A percentile compares a stretch with the other conserved stretches of the same genome.
Conservation (phyloP, 768 basidiomycete genomes). For the Leccinum ochraceum region DNA sequence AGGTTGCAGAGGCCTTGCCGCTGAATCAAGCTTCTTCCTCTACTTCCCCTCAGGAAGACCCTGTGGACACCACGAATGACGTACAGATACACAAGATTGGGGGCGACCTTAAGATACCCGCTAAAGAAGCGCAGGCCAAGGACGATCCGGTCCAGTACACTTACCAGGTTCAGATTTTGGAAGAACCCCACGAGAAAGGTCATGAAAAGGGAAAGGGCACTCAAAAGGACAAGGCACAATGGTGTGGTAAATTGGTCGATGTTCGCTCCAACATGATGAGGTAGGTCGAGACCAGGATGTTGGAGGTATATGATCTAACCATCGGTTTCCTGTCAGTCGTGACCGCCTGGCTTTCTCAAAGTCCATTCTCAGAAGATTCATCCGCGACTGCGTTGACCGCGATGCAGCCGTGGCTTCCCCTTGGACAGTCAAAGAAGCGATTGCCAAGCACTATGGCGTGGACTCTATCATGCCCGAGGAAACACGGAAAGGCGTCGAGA, state of each 20-base stretch:
- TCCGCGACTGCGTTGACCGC: constrained; percentile 92
- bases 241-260: constrained; percentile 79
- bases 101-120: constrained; percentile 73
- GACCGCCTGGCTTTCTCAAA: constrained; percentile 96
- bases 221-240: constrained; percentile 61
- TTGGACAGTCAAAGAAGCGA: constrained; percentile 88
- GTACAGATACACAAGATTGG: constrained; percentile 66
- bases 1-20: constrained; percentile 37
- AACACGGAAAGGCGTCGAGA: constrained; percentile 75
- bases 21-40: constrained; percentile 37
- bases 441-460: constrained; percentile 85
- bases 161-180: constrained; percentile 87
- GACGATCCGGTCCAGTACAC: constrained; percentile 85
- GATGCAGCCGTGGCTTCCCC: constrained; percentile 92
- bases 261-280: constrained; percentile 80
- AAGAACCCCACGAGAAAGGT: constrained; percentile 70
- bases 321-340: constrained; percentile 53
- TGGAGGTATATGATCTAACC: constrained; percentile 5
- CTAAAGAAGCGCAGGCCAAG: constrained; percentile 64
- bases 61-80: constrained; percentile 49
- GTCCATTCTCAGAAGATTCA: constrained; percentile 93
- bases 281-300: constrained; percentile 42
- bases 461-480: constrained; percentile 85
- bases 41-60: constrained; percentile 47
- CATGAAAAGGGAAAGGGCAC: constrained; percentile 58